These are phyloP conservation scores for Psilocybe subaeruginosa DNA, from an alignment of 768 basidiomycete species.

Conservation along the genomic window DNA sequence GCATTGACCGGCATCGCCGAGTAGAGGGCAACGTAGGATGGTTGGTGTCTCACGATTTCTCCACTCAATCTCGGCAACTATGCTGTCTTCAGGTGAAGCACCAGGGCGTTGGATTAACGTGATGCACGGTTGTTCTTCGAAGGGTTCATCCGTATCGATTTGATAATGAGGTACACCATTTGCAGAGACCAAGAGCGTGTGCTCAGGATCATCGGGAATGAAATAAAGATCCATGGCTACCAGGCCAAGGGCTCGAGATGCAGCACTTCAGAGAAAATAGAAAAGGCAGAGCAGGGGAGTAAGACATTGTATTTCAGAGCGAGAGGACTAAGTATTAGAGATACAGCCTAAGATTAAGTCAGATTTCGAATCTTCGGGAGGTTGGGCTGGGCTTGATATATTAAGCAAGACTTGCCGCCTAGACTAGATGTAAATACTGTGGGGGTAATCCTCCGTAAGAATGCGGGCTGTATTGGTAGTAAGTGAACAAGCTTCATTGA, in stretches of 20 bases:
- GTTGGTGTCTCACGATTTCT: conserved; percentile 43
- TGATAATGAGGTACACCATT: conserved; percentile 55
- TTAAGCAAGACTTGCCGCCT: not conserved
- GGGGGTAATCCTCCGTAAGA: no score
- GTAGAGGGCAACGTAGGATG: conserved; percentile 40
- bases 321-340: not conserved
- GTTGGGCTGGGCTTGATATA: not conserved
- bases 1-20: conserved; percentile 32
- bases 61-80: conserved; percentile 57
- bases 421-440: not conserved
- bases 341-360: conserved; percentile 7
- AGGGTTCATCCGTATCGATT: conserved; percentile 41
- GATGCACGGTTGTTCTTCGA: conserved; percentile 28
- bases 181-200: conserved; percentile 50
- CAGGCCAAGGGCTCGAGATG: not conserved
- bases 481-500: not conserved
- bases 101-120: conserved; percentile 44
- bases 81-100: conserved; percentile 36
- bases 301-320: conserved; percentile 1
- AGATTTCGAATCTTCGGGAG: conserved; percentile 11
- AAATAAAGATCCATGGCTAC: conserved; percentile 54
- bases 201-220: conserved; percentile 51
- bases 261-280: not conserved
- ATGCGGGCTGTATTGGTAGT: no score
- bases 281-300: not conserved